These are phyloP conservation scores for Fusarium sp. DNA, from an alignment of 2,329 filamentous ascomycete species.

Conservation along the genomic window DNA sequence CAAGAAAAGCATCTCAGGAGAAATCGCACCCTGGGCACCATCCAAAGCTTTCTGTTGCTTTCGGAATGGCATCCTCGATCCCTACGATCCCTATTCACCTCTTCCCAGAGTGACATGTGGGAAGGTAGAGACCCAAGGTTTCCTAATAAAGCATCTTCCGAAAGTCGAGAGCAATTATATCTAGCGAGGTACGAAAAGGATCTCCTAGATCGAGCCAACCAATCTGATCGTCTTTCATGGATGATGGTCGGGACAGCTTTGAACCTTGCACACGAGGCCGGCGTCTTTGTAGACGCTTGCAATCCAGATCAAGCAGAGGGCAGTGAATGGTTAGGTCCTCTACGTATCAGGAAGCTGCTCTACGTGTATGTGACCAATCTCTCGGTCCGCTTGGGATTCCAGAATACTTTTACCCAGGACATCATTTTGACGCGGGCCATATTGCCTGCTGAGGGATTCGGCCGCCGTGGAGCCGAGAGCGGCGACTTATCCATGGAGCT, in stretches of 20 bases:
- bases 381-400: not conserved
- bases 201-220: not conserved
- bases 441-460: too few species aligned
- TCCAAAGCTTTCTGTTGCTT: not conserved
- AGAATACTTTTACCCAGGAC: not conserved
- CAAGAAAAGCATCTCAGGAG: not conserved
- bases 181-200: not conserved
- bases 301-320: too few species aligned
- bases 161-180: not conserved
- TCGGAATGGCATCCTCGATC: not conserved
- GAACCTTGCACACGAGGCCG: not conserved
- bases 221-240: not conserved
- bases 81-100: not conserved
- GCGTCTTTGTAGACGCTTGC: not conserved
- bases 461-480: too few species aligned
- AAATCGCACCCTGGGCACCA: not conserved
- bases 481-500: too few species aligned
- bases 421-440: not conserved
- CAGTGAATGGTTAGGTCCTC: not conserved
- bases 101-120: not conserved
- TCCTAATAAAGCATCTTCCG: too few species aligned
- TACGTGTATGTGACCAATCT: not conserved
- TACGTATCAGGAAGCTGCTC: not conserved
- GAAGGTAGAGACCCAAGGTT: not conserved
- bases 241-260: not conserved